Evolutionary conservation across 352 stramenopile species (phyloP).

Genomic region (Globisporangium nagaii): DNA sequence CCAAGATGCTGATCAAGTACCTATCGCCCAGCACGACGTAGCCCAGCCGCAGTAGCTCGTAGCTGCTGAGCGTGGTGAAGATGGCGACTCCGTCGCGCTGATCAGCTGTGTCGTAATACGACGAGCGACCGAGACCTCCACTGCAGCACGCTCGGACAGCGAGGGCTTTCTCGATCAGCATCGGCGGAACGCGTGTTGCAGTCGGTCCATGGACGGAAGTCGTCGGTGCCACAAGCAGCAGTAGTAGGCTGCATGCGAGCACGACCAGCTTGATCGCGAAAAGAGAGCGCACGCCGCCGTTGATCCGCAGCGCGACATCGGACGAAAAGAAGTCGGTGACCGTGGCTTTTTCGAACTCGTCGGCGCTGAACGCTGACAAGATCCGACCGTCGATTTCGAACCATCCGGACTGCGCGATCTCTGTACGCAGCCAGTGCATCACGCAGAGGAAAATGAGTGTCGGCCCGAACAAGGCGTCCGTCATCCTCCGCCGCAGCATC

Average conservation of each 20-base stretch:
- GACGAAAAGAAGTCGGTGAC: conserved; percentile 13
- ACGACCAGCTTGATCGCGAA: conserved; percentile 13
- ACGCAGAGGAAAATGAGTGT: conserved; percentile 28
- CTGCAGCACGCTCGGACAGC: not conserved
- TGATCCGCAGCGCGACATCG: conserved; percentile 11
- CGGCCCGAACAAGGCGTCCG: conserved; percentile 34
- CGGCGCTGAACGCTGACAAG: conserved; percentile 1
- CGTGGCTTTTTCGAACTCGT: conserved; percentile 4
- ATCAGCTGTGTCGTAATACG: not conserved
- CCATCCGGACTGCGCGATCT: not conserved
- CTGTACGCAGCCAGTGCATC: conserved; percentile 24
- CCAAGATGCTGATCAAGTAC: not conserved
- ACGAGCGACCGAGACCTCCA: not conserved
- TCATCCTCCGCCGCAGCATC: conserved; percentile 24
- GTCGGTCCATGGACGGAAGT: not conserved
- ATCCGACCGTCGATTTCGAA: conserved; percentile 18
- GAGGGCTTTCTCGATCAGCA: not conserved
- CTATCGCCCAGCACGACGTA: conserved; percentile 1
- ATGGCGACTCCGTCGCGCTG: too few species aligned
- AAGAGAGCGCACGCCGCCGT: conserved; percentile 8
- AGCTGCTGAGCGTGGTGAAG: not conserved
- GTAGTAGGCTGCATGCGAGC: conserved; percentile 4
- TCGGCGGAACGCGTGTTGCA: not conserved
- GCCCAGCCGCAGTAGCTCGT: conserved; percentile 1
- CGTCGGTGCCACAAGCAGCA: not conserved